Evolutionary conservation across 805 yeast genomes (phyloP).

Genomic region (Kodamaea fukazawae): DNA sequence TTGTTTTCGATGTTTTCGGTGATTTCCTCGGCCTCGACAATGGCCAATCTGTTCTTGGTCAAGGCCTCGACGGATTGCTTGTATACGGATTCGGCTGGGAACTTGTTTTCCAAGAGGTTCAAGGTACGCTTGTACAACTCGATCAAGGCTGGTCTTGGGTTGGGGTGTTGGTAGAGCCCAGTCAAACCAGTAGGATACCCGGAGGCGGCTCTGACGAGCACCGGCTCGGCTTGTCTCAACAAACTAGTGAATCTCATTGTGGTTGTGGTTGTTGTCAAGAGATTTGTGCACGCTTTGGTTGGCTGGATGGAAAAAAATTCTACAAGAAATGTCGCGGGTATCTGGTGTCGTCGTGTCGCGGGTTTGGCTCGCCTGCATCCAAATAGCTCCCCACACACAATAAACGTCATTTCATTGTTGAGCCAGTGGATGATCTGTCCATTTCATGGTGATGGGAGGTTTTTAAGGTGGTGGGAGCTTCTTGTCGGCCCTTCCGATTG

Average conservation of each 20-base stretch:
- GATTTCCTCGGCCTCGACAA: constrained; percentile 63
- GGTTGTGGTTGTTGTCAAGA: neutral
- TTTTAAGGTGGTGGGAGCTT: too few species aligned
- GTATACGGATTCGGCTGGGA: constrained; percentile 73
- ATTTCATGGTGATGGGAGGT: too few species aligned
- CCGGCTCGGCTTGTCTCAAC: constrained; percentile 47
- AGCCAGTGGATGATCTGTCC: too few species aligned
- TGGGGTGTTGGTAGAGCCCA: constrained; percentile 75
- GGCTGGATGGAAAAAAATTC: constrained; percentile 2
- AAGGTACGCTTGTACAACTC: constrained; percentile 71
- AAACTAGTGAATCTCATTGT: constrained; percentile 42
- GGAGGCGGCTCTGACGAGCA: constrained; percentile 53
- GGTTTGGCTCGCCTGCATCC: too few species aligned
- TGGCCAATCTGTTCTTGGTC: constrained; percentile 63
- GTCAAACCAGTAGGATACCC: constrained; percentile 82
- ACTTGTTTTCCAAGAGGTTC: constrained; percentile 51
- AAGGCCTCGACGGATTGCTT: constrained; percentile 69
- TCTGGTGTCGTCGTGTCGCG: constrained; percentile 10
- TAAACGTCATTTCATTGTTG: too few species aligned
- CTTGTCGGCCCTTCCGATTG: too few species aligned
- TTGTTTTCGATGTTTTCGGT: constrained; percentile 64
- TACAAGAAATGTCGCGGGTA: constrained; percentile 13
- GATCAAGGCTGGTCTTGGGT: constrained; percentile 76
- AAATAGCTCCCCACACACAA: too few species aligned
- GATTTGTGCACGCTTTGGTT: constrained; percentile 4